Evolutionary conservation across 768 basidiomycete genomes (phyloP), one percentile per base, ranked within the genome.

Genomic region (Boletellus ananas): DNA sequence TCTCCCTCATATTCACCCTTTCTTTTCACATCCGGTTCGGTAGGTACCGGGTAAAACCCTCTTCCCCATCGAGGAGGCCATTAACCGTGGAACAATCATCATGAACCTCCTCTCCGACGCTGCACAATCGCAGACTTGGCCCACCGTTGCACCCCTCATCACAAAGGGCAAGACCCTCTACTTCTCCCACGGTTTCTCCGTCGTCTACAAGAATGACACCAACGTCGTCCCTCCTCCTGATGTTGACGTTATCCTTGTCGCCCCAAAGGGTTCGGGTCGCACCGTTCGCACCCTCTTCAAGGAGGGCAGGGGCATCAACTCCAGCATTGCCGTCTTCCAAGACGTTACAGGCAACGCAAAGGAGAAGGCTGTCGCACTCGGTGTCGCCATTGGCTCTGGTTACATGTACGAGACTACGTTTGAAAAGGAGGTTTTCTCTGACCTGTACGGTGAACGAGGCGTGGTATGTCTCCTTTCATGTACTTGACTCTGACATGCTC

Each of bases 141-240:
- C 87, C 34, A 74, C 79, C 46, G 59, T 99, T 61, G 86, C 83
- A 38, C 95, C 96, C 48, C 84, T 97, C 65, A 94, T 98, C 78
- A 98, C 94, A 72, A 92, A 94, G 82, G 96, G 91, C 76, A 98
- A 99, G 81, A 99, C 96, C n/a, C 87, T 99, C 56, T 99, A 99
- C 85, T 99, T 99, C 79, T 93, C 95, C 6, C 96, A 99, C 71
- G 96, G 96, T 64, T 99, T 99, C 87, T 98, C 95, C 57, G 82
- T 98, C 58, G 93, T 99, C 47, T 99, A 87, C 84, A 92, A 94
- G 79, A 83, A 99, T 6, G 92, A 96, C 72, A 99, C 96, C 58
- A 79, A 94, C 49, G 93, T 99, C 59, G 63, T 94, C 49, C 90
- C 93, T 55, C 96, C 96, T 40, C 64, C 77, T 17, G 93, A 97